Evolutionary conservation across 2,329 filamentous ascomycete species (phyloP).

Genomic region (Coniochaeta ligniaria): DNA sequence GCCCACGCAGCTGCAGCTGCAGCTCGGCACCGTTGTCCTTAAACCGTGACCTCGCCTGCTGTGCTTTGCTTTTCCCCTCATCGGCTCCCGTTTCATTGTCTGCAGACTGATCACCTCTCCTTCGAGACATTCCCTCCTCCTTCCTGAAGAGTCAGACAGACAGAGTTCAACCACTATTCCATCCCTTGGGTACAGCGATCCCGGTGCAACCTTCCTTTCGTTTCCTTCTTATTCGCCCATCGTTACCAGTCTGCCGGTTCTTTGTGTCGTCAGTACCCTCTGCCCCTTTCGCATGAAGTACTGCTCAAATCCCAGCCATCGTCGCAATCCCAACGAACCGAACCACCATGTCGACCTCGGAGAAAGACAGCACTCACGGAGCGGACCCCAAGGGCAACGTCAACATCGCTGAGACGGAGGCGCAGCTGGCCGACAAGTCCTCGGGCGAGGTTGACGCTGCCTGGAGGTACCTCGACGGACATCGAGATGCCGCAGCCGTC

Average conservation of each 20-base stretch:
- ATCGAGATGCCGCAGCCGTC: conserved; percentile 26
- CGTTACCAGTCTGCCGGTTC: neutral
- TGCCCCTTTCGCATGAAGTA: neutral
- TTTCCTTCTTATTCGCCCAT: neutral
- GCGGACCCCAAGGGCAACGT: conserved; percentile 7
- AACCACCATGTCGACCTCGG: conserved; percentile 10
- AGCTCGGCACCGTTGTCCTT: neutral
- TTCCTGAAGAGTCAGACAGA: neutral
- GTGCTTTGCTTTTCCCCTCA: neutral
- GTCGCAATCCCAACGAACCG: neutral
- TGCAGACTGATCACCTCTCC: neutral
- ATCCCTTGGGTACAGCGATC: neutral
- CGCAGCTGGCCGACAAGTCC: neutral
- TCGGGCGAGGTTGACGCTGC: conserved; percentile 31
- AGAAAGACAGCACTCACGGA: neutral
- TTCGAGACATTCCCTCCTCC: neutral
- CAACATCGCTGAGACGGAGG: conserved; percentile 3
- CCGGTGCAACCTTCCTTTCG: neutral
- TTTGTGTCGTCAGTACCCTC: neutral
- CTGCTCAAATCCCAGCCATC: neutral
- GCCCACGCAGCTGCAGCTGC: neutral
- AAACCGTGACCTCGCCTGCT: neutral
- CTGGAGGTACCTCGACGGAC: conserved; percentile 35
- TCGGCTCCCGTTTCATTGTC: neutral
- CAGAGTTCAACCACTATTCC: neutral